Evolutionary conservation across 495 filamentous ascomycete species (phyloP).

Genomic region (Penicillium antarcticum): DNA sequence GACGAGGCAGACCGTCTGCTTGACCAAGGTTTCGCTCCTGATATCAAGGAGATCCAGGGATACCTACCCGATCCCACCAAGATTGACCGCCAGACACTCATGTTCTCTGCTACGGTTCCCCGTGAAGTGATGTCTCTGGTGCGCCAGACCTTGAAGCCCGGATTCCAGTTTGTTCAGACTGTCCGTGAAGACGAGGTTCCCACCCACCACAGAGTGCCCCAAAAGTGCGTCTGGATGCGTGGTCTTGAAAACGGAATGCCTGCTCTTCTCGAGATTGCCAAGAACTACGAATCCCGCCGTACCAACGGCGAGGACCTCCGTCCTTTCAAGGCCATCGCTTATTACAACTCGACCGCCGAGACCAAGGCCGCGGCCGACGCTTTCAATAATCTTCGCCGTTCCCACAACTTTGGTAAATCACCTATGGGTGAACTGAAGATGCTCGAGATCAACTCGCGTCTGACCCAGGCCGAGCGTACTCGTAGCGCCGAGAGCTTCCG

Average conservation of each 20-base stretch:
- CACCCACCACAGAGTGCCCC: slow-evolving; percentile 81
- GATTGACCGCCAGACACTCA: slow-evolving; percentile 77
- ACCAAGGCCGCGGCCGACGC: slow-evolving; percentile 59
- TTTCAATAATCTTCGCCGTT: slow-evolving; percentile 52
- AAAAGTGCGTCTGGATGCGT: slow-evolving; percentile 60
- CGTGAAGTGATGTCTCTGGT: slow-evolving; percentile 78
- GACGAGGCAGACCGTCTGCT: slow-evolving; percentile 94
- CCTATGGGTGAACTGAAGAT: slow-evolving; percentile 48
- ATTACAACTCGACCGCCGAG: slow-evolving; percentile 74
- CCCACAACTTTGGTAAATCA: slow-evolving; percentile 25
- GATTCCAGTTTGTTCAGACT: slow-evolving; percentile 81
- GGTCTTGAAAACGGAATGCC: slow-evolving; percentile 78
- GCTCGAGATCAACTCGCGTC: slow-evolving; percentile 74
- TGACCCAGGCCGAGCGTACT: slow-evolving; percentile 68
- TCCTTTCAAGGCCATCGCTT: slow-evolving; percentile 94
- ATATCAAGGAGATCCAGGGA: slow-evolving; percentile 66
- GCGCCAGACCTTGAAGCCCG: slow-evolving; percentile 60
- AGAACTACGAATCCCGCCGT: slow-evolving; percentile 47
- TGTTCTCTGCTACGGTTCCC: slow-evolving; percentile 93
- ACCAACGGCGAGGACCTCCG: slow-evolving; percentile 28
- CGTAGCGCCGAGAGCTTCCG: slow-evolving; percentile 69
- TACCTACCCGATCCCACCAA: slow-evolving; percentile 58
- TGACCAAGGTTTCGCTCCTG: slow-evolving; percentile 82
- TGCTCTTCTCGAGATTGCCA: slow-evolving; percentile 68
- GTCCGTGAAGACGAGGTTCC: slow-evolving; percentile 74